A percentile compares a stretch with the other conserved stretches of the same genome.
Conservation (phyloP, 1,139 yeast genomes). For the Geotrichum europaeum region DNA sequence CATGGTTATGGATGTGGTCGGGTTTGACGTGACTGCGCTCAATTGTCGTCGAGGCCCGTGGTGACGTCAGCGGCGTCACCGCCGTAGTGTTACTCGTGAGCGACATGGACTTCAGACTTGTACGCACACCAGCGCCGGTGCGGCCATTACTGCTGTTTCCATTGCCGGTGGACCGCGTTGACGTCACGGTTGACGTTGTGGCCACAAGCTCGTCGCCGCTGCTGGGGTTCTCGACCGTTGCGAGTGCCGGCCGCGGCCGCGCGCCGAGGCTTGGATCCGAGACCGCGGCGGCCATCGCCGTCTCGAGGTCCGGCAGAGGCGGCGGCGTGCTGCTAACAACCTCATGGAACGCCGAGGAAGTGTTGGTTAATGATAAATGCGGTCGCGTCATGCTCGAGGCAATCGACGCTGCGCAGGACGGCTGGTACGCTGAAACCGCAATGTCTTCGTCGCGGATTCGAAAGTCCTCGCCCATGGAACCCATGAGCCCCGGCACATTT, state of each 20-base stretch:
- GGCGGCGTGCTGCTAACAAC: neutral
- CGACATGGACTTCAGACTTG: neutral
- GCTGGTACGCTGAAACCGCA: slow-evolving; percentile 5
- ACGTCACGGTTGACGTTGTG: neutral
- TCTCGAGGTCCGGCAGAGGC: neutral
- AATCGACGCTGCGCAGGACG: slow-evolving; percentile 2
- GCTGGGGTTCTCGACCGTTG: neutral
- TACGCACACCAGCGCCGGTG: neutral
- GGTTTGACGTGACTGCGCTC: neutral
- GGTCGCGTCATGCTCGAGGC: slow-evolving; percentile 11
- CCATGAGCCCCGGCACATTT: neutral
- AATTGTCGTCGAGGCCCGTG: neutral
- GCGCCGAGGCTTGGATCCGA: neutral
- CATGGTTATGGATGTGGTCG: slow-evolving; percentile 5
- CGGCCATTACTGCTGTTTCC: too few relatives aligned
- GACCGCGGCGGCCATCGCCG: neutral
- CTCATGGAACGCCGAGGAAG: slow-evolving; percentile 12
- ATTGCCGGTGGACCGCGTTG: neutral
- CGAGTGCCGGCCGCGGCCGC: neutral
- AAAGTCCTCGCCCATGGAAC: slow-evolving; percentile 8
- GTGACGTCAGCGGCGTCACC: neutral
- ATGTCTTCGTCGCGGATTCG: slow-evolving; percentile 13
- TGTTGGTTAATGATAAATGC: slow-evolving; percentile 7
- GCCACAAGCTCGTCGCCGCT: neutral
- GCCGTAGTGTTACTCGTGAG: neutral